Conservation (phyloP, 2,329 filamentous ascomycete genomes). For the Magnaporthiopsis rhizophila region DNA sequence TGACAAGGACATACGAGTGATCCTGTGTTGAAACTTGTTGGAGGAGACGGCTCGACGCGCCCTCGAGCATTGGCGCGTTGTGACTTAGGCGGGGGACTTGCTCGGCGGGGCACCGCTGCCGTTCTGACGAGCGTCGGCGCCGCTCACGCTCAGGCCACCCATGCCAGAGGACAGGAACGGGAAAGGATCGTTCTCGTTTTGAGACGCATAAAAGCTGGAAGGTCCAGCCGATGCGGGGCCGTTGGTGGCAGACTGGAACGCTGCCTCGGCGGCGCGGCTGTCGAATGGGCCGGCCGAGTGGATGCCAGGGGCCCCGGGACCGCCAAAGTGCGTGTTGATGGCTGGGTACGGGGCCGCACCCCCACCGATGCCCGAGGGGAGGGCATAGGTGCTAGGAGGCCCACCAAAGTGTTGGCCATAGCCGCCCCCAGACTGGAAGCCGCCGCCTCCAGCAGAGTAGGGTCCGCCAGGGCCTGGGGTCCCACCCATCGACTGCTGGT, state of each 20-base stretch:
- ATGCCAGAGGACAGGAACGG: constrained; percentile 72
- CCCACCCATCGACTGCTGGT: constrained; percentile 77
- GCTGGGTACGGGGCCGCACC: constrained; percentile 73
- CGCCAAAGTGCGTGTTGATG: constrained; percentile 74
- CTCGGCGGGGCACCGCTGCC: constrained; percentile 46
- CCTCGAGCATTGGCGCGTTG: background rate
- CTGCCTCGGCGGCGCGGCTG: constrained; percentile 86
- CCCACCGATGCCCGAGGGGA: constrained; percentile 78
- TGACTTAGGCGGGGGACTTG: constrained; percentile 50
- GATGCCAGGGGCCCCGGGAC: constrained; percentile 55
- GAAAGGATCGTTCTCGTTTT: constrained; percentile 66
- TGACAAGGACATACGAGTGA: background rate
- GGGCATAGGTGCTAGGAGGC: constrained; percentile 78
- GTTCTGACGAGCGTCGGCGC: constrained; percentile 54
- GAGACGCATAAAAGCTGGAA: constrained; percentile 62
- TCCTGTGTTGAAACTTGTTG: background rate
- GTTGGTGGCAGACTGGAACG: constrained; percentile 83
- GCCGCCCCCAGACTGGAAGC: constrained; percentile 57
- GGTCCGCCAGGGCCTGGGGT: constrained; percentile 65
- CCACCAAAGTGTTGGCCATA: constrained; percentile 79
- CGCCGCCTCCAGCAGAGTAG: constrained; percentile 61
- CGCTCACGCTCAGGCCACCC: constrained; percentile 62
- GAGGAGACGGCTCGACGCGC: background rate
- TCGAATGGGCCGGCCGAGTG: constrained; percentile 85
- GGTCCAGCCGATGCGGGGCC: constrained; percentile 69